Conservation (phyloP, 345 rosid genomes). For the Pistacia atlantica region DNA sequence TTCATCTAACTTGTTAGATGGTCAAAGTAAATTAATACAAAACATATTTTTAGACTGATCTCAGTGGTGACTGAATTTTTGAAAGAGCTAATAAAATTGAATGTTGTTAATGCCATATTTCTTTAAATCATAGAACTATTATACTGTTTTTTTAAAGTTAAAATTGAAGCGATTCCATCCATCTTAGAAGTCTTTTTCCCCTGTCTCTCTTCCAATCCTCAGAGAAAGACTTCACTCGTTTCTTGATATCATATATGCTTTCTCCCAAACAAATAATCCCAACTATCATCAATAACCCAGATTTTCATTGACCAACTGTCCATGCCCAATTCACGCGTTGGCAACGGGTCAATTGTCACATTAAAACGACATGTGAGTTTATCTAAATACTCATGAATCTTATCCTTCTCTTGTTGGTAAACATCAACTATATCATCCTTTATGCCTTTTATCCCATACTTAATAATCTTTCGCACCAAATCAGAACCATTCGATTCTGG, state of each 20-base stretch:
- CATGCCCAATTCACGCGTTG: no score
- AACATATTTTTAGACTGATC: slow-evolving; percentile 8
- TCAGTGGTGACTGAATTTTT: not conserved
- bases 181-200: slow-evolving; percentile 23
- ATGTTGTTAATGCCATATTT: not conserved
- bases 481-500: not conserved
- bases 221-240: not conserved
- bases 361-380: not conserved
- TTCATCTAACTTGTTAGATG: not conserved
- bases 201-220: not conserved
- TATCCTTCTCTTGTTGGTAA: not conserved
- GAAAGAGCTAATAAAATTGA: not conserved
- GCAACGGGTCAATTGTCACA: not conserved
- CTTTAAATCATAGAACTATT: not conserved
- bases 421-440: not conserved
- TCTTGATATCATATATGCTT: no score
- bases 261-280: not conserved
- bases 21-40: slow-evolving; percentile 1
- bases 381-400: not conserved
- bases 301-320: no score
- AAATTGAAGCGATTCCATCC: not conserved
- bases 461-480: not conserved
- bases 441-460: not conserved
- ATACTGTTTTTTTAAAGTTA: not conserved
- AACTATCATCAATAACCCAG: no score